Percentiles rank a stretch among this genome's conserved stretches.
Conservation (phyloP, 2,329 filamentous ascomycete genomes). For the Domatiomyces globalis region DNA sequence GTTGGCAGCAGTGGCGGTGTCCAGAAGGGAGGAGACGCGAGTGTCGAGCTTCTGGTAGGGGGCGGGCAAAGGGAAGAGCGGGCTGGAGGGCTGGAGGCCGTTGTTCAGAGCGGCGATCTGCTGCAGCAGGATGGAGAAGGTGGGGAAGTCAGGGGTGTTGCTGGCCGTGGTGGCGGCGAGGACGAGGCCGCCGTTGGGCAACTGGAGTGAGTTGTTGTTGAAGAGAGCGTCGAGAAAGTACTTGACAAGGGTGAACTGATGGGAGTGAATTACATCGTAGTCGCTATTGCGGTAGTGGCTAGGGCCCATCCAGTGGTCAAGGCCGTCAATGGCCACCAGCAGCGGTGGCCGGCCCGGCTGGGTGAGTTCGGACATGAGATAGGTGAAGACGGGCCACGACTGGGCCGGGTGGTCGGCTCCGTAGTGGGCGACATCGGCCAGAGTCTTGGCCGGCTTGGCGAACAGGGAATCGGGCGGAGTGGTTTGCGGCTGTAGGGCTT, state of each 20-base stretch:
- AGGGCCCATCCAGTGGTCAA: slow-evolving; percentile 66
- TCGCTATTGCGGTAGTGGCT: slow-evolving; percentile 61
- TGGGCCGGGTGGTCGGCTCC: slow-evolving; percentile 61
- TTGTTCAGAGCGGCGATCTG: slow-evolving; percentile 31
- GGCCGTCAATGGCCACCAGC: slow-evolving; percentile 62
- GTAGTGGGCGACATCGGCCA: slow-evolving; percentile 53
- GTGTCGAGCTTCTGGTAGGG: slow-evolving; percentile 40
- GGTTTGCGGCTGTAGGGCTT: slow-evolving; percentile 35
- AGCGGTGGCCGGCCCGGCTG: slow-evolving; percentile 45
- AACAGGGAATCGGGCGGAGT: slow-evolving; percentile 42
- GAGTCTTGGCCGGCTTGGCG: slow-evolving; percentile 39
- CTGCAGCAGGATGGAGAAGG: slow-evolving; percentile 53
- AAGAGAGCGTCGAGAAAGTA: slow-evolving; percentile 61
- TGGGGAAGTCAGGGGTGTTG: slow-evolving; percentile 51
- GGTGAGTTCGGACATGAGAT: slow-evolving; percentile 67
- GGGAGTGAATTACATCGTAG: slow-evolving; percentile 65
- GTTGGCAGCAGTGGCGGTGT: slow-evolving; percentile 10
- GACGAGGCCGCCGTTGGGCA: slow-evolving; percentile 64
- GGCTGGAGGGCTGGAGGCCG: slow-evolving; percentile 22
- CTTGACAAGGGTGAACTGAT: slow-evolving; percentile 64
- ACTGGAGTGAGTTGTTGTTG: slow-evolving; percentile 32
- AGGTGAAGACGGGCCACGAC: slow-evolving; percentile 67
- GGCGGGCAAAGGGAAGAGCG: slow-evolving; percentile 33
- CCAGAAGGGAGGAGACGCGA: slow-evolving; percentile 35
- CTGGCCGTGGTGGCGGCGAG: slow-evolving; percentile 60